Evolutionary conservation across 345 rosid species (phyloP).

Genomic region (Sonneratia caseolaris): DNA sequence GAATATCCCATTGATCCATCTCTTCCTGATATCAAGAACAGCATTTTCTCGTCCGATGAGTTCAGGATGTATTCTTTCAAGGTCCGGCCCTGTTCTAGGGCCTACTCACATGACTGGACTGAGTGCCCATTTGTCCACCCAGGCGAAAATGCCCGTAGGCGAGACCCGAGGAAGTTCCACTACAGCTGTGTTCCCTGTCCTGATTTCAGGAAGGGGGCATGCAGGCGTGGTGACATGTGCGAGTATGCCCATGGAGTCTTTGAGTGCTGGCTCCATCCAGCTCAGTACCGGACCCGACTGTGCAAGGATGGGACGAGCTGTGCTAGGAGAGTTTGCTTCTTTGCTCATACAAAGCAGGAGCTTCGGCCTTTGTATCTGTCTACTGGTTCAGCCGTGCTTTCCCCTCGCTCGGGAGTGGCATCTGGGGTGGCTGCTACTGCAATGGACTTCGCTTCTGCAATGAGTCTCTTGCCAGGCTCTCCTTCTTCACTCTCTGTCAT

Average conservation of each 20-base stretch:
- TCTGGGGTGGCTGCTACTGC: not conserved
- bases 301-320: conserved; percentile 89
- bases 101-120: conserved; percentile 97
- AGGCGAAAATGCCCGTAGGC: conserved; percentile 90
- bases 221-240: conserved; percentile 91
- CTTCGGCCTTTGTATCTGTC: conserved; percentile 80
- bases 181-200: conserved; percentile 98
- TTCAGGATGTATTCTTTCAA: conserved; percentile 95
- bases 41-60: conserved; percentile 87
- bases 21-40: conserved; percentile 90
- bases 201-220: conserved; percentile 86
- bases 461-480: conserved; percentile 72
- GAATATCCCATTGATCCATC: conserved; percentile 91
- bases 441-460: conserved; percentile 74
- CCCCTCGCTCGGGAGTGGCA: conserved; percentile 58
- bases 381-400: conserved; percentile 84
- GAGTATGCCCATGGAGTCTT: conserved; percentile 98
- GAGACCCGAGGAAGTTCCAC: conserved; percentile 94
- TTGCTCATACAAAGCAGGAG: conserved; percentile 87
- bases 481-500: conserved; percentile 65
- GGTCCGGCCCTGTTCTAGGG: conserved; percentile 89
- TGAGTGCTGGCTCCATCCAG: conserved; percentile 98
- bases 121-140: conserved; percentile 99
- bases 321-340: conserved; percentile 86
- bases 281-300: conserved; percentile 83